phyloP scores from a whole-genome alignment of 2,329 filamentous ascomycete genomes.

The Periconia sp. region DNA sequence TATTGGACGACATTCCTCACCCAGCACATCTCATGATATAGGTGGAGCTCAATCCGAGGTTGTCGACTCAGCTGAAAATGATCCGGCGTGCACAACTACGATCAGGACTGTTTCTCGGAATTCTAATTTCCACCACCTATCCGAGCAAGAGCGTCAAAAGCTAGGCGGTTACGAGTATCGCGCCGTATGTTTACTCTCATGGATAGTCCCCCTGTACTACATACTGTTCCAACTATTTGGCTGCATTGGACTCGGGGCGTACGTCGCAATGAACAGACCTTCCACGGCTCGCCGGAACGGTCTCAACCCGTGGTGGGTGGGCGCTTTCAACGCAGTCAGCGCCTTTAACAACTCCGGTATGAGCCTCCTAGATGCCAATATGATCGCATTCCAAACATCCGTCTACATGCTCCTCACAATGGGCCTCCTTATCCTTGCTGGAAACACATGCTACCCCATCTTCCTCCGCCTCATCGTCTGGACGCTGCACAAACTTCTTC shows the following conservation, averaged over 20 bases:
- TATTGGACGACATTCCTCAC: slow-evolving; percentile 16
- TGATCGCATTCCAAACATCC: slow-evolving; percentile 58
- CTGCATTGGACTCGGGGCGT: slow-evolving; percentile 30
- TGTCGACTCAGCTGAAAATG: slow-evolving; percentile 7
- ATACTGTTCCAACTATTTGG: slow-evolving; percentile 15
- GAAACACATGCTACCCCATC: slow-evolving; percentile 59
- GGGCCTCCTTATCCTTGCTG: slow-evolving; percentile 53
- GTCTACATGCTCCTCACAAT: slow-evolving; percentile 51
- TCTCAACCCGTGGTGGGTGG: slow-evolving; percentile 52
- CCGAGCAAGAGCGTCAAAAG: slow-evolving; percentile 44
- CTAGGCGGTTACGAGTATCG: slow-evolving; percentile 56
- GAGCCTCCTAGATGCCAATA: slow-evolving; percentile 55
- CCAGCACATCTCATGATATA: slow-evolving; percentile 1
- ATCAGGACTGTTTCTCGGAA: slow-evolving; percentile 46
- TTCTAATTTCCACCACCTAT: slow-evolving; percentile 51
- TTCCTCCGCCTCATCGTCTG: slow-evolving; percentile 61
- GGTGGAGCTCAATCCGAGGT: slow-evolving; percentile 12
- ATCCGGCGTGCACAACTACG: slow-evolving; percentile 16
- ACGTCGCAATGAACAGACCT: slow-evolving; percentile 46
- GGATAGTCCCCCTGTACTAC: slow-evolving; percentile 42
- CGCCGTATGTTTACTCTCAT: slow-evolving; percentile 50
- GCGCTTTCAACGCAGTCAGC: slow-evolving; percentile 66
- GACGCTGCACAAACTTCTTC: slow-evolving; percentile 51
- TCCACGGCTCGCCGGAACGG: slow-evolving; percentile 46
- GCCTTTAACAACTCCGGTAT: slow-evolving; percentile 61